Evolutionary conservation across 768 basidiomycete genomes (phyloP), one percentile per base, ranked within the genome.

Genomic region (Thelephora aurantiotincta): DNA sequence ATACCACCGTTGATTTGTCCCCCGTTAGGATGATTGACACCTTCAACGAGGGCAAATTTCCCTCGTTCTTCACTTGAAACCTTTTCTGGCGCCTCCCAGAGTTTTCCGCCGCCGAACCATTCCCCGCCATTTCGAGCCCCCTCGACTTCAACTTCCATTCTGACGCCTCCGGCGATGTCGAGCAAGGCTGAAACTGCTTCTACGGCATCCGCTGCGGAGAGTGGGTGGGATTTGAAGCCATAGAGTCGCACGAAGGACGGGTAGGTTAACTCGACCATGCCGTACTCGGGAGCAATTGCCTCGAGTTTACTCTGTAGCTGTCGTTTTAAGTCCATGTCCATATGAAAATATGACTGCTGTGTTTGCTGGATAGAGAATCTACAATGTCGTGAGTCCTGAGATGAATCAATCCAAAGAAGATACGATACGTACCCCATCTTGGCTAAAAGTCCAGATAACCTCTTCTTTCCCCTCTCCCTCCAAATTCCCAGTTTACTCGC

Each of bases 351-450:
- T 2, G 85, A 74, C 57, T 99, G 93, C 55, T 96, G 92, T 13
- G 91, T 93, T 62, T 99, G 93, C 2, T 77, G 73, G 54, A 97
- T 77, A 2, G 94, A 97, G 62, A 97, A 94, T 2, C 94, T 97
- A 53, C 18, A 1, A 41, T 30, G 42, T 16, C 11, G 33, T 51
- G 33, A 52, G 43, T 6, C 35, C 43, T 19, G 33, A 36, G 20
- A 18, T 6, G 45, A 35, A 30, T 18, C 34, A 42, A 22, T 30
- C 30, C 23, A 48, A 44, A 35, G 12, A 33, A 34, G 46, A 13
- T 43, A 14, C 43, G 45, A 30, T 12, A 65, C 72, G 52, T 60
- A 97, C 92, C 96, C 96, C 90, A 99, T 99, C 70, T 98, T 98
- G 13, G 96, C 96, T 19, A 99, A 68, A 44, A 99, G 67, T 6